Evolutionary conservation across 225 moss, liverwort and hornwort species (phyloP).

Genomic region (Takakia lepidozioides): DNA sequence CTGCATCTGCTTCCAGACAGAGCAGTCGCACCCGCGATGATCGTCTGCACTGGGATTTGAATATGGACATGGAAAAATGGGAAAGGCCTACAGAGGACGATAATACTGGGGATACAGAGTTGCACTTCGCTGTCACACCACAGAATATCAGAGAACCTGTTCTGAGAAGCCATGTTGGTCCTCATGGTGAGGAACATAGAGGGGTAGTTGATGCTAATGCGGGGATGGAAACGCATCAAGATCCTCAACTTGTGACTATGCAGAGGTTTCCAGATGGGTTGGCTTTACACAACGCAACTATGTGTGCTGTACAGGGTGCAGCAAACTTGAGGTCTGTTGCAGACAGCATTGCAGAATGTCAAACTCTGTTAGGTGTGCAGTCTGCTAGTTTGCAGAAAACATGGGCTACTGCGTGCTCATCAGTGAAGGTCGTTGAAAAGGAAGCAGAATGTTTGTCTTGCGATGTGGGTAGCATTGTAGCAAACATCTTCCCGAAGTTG

Average conservation of each 20-base stretch:
- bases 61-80: conserved; percentile 99
- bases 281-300: too few species aligned
- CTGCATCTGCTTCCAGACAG: conserved; percentile 24
- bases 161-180: too few species aligned
- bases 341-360: too few species aligned
- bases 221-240: too few species aligned
- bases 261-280: too few species aligned
- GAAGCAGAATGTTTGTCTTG: conserved; percentile 5
- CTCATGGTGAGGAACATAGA: too few species aligned
- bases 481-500: conserved; percentile 7
- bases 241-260: too few species aligned
- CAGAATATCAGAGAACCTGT: conserved; percentile 6
- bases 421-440: conserved; percentile 5
- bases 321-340: too few species aligned
- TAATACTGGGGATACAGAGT: conserved; percentile 8
- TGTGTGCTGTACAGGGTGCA: too few species aligned
- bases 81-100: conserved; percentile 64
- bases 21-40: conserved; percentile 69
- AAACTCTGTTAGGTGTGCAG: too few species aligned
- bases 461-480: conserved; percentile 7
- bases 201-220: too few species aligned
- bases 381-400: neutral
- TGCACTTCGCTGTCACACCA: conserved; percentile 10
- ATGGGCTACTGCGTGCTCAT: neutral
- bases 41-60: conserved; percentile 96